phyloP scores from a whole-genome alignment of 2,329 filamentous ascomycete species.

The Ilyonectria sp. region DNA sequence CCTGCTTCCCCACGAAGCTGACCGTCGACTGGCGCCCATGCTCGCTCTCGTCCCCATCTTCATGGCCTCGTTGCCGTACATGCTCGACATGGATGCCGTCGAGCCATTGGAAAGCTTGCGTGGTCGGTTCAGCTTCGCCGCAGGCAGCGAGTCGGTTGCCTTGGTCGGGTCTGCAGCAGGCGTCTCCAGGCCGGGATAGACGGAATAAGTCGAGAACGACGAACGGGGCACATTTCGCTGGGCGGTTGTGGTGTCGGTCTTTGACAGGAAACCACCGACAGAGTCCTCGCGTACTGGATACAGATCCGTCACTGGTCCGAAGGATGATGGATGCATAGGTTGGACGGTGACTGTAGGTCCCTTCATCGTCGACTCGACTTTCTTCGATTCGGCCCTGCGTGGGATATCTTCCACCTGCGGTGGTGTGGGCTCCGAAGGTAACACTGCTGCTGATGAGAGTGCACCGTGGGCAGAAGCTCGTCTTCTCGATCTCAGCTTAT shows the following conservation, averaged over 20 bases:
- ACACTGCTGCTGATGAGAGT: conserved; percentile 25
- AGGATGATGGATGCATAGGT: conserved; percentile 42
- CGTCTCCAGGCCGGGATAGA: conserved; percentile 53
- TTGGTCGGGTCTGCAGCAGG: conserved; percentile 40
- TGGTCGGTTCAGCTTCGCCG: conserved; percentile 53
- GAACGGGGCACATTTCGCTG: conserved; percentile 33
- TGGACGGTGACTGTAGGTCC: conserved; percentile 41
- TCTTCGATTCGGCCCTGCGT: conserved; percentile 30
- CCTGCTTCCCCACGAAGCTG: conserved; percentile 54
- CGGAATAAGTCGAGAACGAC: conserved; percentile 46
- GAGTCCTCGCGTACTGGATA: conserved; percentile 39
- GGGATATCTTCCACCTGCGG: conserved; percentile 22
- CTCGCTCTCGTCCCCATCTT: conserved; percentile 38
- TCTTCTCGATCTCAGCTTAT: conserved; percentile 45
- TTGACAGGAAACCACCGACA: conserved; percentile 37
- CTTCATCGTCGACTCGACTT: conserved; percentile 38
- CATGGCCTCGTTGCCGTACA: conserved; percentile 50
- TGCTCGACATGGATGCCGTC: conserved; percentile 44
- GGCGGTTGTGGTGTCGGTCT: conserved; percentile 20
- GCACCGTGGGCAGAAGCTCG: conserved; percentile 42
- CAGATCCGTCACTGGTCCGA: conserved; percentile 37
- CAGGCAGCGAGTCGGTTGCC: conserved; percentile 39
- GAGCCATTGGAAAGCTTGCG: conserved; percentile 53
- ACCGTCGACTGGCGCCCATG: conserved; percentile 45
- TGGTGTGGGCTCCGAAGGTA: conserved; percentile 20